Evolutionary conservation across 2,329 filamentous ascomycete species (phyloP).

Genomic region (Dactylellina drechsleri): DNA sequence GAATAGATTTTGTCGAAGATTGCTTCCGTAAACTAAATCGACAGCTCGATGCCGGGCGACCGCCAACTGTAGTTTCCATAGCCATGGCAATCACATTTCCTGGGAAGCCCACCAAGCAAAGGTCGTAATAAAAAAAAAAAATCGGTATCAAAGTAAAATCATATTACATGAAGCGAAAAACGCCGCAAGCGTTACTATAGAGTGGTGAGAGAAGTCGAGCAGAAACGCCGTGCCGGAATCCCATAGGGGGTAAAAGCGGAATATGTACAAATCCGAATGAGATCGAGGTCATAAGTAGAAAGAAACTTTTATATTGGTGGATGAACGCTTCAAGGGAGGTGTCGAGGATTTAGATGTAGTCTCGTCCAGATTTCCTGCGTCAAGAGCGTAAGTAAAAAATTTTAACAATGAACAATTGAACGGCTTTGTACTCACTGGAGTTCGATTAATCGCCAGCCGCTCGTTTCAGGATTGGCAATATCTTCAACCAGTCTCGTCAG

Average conservation of each 20-base stretch:
- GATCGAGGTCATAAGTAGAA: slow-evolving; percentile 2
- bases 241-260: slow-evolving; percentile 31
- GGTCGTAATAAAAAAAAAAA: slow-evolving; percentile 4
- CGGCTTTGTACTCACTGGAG: slow-evolving; percentile 70
- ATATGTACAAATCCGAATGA: slow-evolving; percentile 39
- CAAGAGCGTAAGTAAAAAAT: neutral
- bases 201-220: slow-evolving; percentile 54
- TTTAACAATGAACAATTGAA: neutral
- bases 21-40: too few relatives aligned
- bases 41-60: too few relatives aligned
- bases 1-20: too few relatives aligned
- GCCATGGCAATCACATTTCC: too few relatives aligned
- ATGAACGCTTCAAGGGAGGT: neutral
- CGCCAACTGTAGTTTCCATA: too few relatives aligned
- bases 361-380: slow-evolving; percentile 46
- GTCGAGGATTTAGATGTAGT: slow-evolving; percentile 40
- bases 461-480: slow-evolving; percentile 94
- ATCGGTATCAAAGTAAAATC: slow-evolving; percentile 14
- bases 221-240: slow-evolving; percentile 34
- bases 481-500: slow-evolving; percentile 94
- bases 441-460: slow-evolving; percentile 97
- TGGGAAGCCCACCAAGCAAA: too few relatives aligned
- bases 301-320: slow-evolving; percentile 4
- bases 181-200: slow-evolving; percentile 17
- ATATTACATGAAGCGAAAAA: slow-evolving; percentile 44